phyloP scores from a whole-genome alignment of 2,329 filamentous ascomycete species.

The Ophiostoma australiae region DNA sequence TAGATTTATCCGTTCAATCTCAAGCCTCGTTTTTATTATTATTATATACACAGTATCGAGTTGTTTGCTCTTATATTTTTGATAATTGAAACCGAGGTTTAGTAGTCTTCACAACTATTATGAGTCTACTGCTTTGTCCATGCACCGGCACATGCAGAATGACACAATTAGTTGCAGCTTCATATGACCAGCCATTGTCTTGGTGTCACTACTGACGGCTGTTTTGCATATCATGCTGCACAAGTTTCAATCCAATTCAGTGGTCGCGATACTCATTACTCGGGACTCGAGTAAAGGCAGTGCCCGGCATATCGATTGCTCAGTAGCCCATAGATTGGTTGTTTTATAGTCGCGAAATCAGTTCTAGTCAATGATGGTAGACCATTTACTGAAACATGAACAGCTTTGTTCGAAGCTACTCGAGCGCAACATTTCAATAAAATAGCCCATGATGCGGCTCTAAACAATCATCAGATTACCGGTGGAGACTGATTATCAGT shows the following conservation, averaged over 20 bases:
- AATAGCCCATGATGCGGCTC: neutral
- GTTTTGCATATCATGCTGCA: neutral
- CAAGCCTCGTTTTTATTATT: too few species aligned
- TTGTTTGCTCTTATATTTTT: too few species aligned
- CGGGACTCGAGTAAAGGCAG: neutral
- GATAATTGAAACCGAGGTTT: too few species aligned
- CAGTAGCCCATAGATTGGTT: neutral
- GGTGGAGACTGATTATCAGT: neutral
- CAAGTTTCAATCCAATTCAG: neutral
- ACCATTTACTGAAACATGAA: neutral
- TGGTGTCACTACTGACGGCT: neutral
- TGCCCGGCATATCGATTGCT: neutral
- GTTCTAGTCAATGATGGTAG: neutral
- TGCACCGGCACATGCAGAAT: too few species aligned
- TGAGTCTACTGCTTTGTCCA: too few species aligned
- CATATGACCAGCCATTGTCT: neutral
- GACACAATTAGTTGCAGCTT: neutral
- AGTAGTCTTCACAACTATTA: too few species aligned
- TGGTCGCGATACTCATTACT: neutral
- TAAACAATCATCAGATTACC: neutral
- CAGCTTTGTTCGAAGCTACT: too few species aligned
- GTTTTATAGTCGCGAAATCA: neutral
- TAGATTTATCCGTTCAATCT: too few species aligned
- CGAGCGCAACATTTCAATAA: neutral
- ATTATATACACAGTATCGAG: too few species aligned